Evolutionary conservation across 768 basidiomycete genomes (phyloP), one percentile per base, ranked within the genome.

Genomic region (Termitomyces sp.): DNA sequence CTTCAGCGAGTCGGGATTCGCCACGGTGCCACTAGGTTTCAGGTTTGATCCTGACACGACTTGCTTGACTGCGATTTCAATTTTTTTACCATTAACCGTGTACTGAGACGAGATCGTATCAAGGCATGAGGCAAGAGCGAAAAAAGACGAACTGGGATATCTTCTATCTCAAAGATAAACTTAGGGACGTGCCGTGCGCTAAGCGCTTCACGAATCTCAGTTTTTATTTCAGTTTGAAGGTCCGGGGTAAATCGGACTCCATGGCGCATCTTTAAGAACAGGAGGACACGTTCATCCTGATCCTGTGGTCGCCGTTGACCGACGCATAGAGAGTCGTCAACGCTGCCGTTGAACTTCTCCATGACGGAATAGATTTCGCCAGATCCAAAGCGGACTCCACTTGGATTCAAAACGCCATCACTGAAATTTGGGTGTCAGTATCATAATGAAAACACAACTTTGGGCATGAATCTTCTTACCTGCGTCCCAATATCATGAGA

Each of bases 341-440:
- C 65, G 12, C 66, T 70, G 16, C 69, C 63, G 0, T 77, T 72
- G 58, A 89, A 86, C 52, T 78, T 73, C 43, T 86, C 82, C 58
- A 92, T 71, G 10, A 89, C 81, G 6, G 81, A 75, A 63, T 92
- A 93, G n/a, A 92, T 88, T 69, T 93, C 91, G 7, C 79, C 84
- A 1, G 88, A 89, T 40, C 90, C 90, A 65, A 93, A 93, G 3
- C 91, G 82, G 53, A 92, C 84, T 5, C 90, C 90, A 32, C 84
- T 85, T 4, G 90, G 90, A 61, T 92, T 92, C 32, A 88, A 75
- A 16, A 88, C 88, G 16, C 84, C 86, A 59, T 88, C 86, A 61
- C 86, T 84, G 56, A 8, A 8, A 45, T 7, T 2, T 9, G 4
- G 8, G 18, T 54, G 14, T 3, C 8, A 44, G n/a, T 36, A n/a